phyloP scores from a whole-genome alignment of 1,284 basidiomycete genomes.

The Cutaneotrichosporon sp. region DNA sequence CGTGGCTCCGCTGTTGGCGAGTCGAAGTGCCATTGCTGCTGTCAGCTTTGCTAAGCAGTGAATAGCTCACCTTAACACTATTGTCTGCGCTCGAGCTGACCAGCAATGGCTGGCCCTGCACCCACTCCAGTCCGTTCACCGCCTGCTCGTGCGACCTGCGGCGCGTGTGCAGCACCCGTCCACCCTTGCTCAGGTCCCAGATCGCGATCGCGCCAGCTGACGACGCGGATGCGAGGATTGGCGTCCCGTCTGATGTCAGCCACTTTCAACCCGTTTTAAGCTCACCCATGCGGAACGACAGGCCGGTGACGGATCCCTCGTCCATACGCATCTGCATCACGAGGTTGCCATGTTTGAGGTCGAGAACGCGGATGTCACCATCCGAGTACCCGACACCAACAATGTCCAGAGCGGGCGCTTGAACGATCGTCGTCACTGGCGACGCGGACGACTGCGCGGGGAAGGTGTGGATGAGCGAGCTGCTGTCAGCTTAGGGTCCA shows the following conservation, averaged over 20 bases:
- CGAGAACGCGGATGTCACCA: constrained; percentile 83
- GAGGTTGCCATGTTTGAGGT: constrained; percentile 83
- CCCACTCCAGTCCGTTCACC: constrained; percentile 78
- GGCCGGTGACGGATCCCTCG: constrained; percentile 68
- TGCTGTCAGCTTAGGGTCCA: constrained; percentile 26
- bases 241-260: constrained; percentile 66
- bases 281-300: constrained; percentile 85
- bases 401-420: constrained; percentile 95
- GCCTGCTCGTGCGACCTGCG: constrained; percentile 82
- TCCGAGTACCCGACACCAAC: constrained; percentile 85
- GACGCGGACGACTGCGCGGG: constrained; percentile 46
- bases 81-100: constrained; percentile 88
- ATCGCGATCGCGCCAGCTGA: constrained; percentile 82
- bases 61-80: constrained; percentile 73
- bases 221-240: constrained; percentile 79
- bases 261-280: constrained; percentile 15
- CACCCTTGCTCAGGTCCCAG: constrained; percentile 84
- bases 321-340: constrained; percentile 82
- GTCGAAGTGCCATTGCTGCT: constrained; percentile 96
- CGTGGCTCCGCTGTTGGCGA: constrained; percentile 80
- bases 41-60: neutral
- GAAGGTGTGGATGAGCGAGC: constrained; percentile 56
- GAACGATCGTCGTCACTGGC: constrained; percentile 74
- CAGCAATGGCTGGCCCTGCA: constrained; percentile 83
- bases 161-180: constrained; percentile 75